Base-by-base conservation (phyloP, 1,284 basidiomycete genomes). In the Ceratobasidium sp. region DNA sequence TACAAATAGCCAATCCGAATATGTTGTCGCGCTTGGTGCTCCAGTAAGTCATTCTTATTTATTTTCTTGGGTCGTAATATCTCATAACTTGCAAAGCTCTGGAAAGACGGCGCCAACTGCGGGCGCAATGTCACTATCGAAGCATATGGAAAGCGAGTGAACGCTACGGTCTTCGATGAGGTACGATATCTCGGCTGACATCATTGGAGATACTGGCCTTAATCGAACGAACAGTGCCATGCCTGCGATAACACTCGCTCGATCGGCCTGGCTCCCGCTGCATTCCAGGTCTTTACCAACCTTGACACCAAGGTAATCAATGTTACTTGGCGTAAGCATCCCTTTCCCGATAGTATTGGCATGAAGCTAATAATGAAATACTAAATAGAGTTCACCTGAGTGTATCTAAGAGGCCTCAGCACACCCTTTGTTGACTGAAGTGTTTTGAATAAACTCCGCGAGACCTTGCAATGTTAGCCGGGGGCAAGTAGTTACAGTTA, bases 241-340 rank as follows among this genome's bases (percentile, higher is more conserved):
- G 54, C 26, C 6, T 57, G 54, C 21, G 54, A 6, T 13, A 30
- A 32, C n/a, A n/a, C n/a, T 11, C 26, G 54, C 16, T 57, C 54
- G 54, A 13, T 57, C 6, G 54, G 35, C 30, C 54, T 57, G 14
- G 54, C 54, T 9, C 54, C 54, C 13, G 54, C 54, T 7, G 13
- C 35, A 30, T 57, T 57, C 54, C 23, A 57, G 54, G 8, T 6
- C 14, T 57, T 57, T 57, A 57, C 54, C 7, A n/a, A 30, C 54
- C 54, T 57, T 57, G 54, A 57, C 21, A 57, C 54, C 28, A 30
- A 30, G 13, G 9, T 6, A 5, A 30, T 57, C 54, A 14, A 30
- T 11, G 35, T 57, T n/a, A 57, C 54, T 30, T 57, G 54, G 54
- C 35, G 54, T 57, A 57, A 57, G 54, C 35, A 23, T 46, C n/a